Percentiles rank a stretch among this genome's conserved stretches.
Evolutionary conservation across 768 basidiomycete species (phyloP).

Genomic region (Amanita phalloides): DNA sequence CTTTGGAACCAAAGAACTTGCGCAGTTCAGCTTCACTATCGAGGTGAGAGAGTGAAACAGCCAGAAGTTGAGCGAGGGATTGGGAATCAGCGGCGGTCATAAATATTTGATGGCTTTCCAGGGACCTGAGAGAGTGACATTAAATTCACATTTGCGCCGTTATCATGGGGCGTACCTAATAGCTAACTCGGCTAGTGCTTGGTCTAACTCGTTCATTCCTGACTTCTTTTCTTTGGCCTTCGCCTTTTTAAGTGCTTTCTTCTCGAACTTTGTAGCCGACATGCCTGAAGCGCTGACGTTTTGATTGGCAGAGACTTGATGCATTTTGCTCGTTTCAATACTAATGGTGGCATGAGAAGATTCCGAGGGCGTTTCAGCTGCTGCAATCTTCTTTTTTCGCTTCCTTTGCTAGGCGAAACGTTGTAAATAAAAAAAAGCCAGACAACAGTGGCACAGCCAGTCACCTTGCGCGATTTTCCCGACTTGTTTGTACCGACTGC

Average conservation of each 20-base stretch:
- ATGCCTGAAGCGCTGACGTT: conserved; percentile 1
- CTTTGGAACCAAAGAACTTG: conserved; percentile 88
- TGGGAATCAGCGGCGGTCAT: conserved; percentile 18
- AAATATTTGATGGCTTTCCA: conserved; percentile 41
- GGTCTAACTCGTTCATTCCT: conserved; percentile 71
- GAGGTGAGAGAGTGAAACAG: conserved; percentile 73
- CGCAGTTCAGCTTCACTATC: conserved; percentile 88
- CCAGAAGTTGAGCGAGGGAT: conserved; percentile 45
- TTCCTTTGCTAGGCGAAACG: conserved; percentile 22
- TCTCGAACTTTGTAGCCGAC: conserved; percentile 27
- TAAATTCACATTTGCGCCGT: not conserved
- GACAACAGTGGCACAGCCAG: not conserved
- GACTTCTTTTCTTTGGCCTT: conserved; percentile 58
- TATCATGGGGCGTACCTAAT: conserved; percentile 40
- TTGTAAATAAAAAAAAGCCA: not conserved
- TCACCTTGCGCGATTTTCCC: conserved; percentile 31
- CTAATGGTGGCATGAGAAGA: conserved; percentile 1
- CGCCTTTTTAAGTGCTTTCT: conserved; percentile 53
- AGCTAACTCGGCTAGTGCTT: conserved; percentile 76
- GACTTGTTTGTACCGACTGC: conserved; percentile 16
- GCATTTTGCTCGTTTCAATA: not conserved
- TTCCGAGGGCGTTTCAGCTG: conserved; percentile 5
- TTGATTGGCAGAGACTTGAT: too few species aligned
- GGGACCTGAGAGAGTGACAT: not conserved
- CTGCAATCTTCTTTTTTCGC: conserved; percentile 26